Evolutionary conservation across 176 grass and related monocot genomes (phyloP).

Genomic region (Coix lacrymajobi): DNA sequence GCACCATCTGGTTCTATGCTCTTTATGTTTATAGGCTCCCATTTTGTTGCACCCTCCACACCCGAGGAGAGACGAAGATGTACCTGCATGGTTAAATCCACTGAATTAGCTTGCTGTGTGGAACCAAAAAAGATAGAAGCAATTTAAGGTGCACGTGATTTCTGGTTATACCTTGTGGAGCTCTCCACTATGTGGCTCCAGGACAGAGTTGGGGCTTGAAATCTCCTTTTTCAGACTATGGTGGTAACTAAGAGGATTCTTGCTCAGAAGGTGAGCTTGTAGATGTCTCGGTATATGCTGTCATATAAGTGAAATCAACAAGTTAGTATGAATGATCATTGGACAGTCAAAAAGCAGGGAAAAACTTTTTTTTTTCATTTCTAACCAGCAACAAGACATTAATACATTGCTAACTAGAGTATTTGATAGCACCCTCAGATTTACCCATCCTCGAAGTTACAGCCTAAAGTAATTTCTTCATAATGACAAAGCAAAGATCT

Average conservation of each 20-base stretch:
- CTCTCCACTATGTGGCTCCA: slow-evolving; percentile 54
- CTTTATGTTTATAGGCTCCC: slow-evolving; percentile 49
- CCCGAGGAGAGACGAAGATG: slow-evolving; percentile 31
- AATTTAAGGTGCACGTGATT: neutral
- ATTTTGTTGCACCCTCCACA: slow-evolving; percentile 72
- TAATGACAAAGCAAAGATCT: neutral
- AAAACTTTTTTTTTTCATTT: neutral
- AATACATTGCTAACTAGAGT: neutral
- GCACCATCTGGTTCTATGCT: slow-evolving; percentile 45
- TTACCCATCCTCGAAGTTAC: neutral
- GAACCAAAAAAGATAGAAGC: neutral
- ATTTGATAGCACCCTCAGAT: neutral
- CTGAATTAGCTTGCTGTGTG: neutral
- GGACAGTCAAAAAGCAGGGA: neutral
- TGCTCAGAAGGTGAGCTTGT: slow-evolving; percentile 64
- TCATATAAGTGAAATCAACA: slow-evolving; percentile 24
- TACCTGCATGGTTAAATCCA: slow-evolving; percentile 23
- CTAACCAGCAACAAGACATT: neutral
- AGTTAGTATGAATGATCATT: neutral
- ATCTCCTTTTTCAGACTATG: slow-evolving; percentile 41
- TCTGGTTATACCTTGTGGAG: slow-evolving; percentile 59
- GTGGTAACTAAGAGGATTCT: slow-evolving; percentile 34
- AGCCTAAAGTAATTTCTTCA: neutral
- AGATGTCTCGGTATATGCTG: slow-evolving; percentile 69
- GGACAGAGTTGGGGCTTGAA: slow-evolving; percentile 76